Conservation (phyloP, 306 rosid species). For the Acacia confusa region DNA sequence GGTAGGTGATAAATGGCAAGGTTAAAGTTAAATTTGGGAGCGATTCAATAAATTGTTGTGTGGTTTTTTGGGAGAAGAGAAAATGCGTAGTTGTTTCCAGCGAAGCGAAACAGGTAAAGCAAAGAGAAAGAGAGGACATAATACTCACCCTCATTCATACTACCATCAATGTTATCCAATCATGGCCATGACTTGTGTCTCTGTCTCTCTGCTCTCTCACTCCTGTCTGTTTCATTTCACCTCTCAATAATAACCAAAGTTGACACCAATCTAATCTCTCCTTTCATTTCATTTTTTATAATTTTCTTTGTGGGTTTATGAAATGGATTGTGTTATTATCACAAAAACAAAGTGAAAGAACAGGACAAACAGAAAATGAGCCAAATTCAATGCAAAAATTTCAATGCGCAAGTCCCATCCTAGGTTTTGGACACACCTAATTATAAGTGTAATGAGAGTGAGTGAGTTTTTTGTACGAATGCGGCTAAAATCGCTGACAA, state of each 20-base stretch:
- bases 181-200: neutral
- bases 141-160: neutral
- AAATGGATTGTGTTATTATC: neutral
- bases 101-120: neutral
- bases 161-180: slow-evolving; percentile 11
- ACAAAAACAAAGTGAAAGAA: neutral
- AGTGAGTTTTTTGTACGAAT: slow-evolving; percentile 13
- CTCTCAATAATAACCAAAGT: neutral
- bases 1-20: neutral
- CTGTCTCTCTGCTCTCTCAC: neutral
- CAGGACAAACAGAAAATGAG: neutral
- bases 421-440: neutral
- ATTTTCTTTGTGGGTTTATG: neutral
- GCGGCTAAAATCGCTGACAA: slow-evolving; percentile 26
- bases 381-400: neutral
- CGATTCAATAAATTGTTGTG: neutral
- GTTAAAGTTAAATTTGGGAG: neutral
- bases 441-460: neutral
- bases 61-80: neutral
- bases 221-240: neutral
- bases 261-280: neutral
- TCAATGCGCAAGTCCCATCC: neutral
- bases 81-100: neutral
- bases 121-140: neutral
- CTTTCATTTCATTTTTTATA: neutral